Base-by-base conservation (phyloP, 1,284 basidiomycete species). In the Sutorius eximius region DNA sequence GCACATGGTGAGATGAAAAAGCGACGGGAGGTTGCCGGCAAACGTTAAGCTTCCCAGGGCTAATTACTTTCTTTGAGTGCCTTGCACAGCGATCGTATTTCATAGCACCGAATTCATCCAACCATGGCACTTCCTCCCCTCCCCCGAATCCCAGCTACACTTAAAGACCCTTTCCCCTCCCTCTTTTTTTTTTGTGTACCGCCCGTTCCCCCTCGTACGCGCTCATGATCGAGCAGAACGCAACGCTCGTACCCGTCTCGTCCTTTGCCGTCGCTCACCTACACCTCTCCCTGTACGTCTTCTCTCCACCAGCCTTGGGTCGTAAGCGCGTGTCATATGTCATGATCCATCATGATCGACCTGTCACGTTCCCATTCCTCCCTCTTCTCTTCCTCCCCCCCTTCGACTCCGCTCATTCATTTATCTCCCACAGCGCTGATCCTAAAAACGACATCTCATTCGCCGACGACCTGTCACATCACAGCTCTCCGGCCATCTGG, bases 181-280 rank as follows among this genome's bases (percentile, higher is more conserved):
- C 5, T 5, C 24, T 27, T 5, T 27, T 27, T 5, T 5, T 27
- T 27, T 27, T 27, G 4, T 27, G 4, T 27, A 27, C 49, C 33
- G 16, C 51, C 49, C 60, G 49, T 53, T 20, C 3, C 55, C 45
- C 47, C 58, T 48, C 58, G 44, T 50, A 55, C 58, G 47, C 55
- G 55, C 63, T 55, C 67, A 79, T 79, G 72, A 75, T 78, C 65
- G 78, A 79, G 68, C 72, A 75, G 63, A 70, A 71, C 45, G 57
- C 68, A 45, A 56, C 66, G 30, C 59, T 61, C 58, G 60, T 69
- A 56, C 71, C 79, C 66, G 76, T 85, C 65, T 81, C 79, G 67
- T 73, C 75, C 56, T 85, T 83, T 73, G 81, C 81, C 80, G 77
- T 86, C 60, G 78, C 81, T 45, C 82, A 85, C 68, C 77, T 84